Evolutionary conservation across 768 basidiomycete genomes (phyloP).

Genomic region (Suillus decipiens): DNA sequence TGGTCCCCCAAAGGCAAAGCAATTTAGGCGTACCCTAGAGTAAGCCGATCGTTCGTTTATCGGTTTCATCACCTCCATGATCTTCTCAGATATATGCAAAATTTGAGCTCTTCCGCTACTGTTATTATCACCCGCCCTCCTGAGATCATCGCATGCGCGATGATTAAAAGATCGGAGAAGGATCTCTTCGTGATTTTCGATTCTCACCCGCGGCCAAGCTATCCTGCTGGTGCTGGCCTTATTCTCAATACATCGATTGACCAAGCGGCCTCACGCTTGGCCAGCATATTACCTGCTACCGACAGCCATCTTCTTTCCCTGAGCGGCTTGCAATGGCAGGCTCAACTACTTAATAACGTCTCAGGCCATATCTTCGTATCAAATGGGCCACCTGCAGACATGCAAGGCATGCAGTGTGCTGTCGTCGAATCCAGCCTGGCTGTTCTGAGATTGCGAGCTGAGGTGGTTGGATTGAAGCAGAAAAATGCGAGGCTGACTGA

Average conservation of each 20-base stretch:
- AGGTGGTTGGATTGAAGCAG: slow-evolving; percentile 38
- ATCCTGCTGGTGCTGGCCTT: slow-evolving; percentile 62
- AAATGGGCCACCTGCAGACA: slow-evolving; percentile 21
- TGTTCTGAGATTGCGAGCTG: slow-evolving; percentile 44
- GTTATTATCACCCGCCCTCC: slow-evolving; percentile 69
- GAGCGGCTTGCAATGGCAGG: slow-evolving; percentile 58
- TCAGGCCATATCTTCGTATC: slow-evolving; percentile 59
- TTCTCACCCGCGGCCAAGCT: slow-evolving; percentile 61
- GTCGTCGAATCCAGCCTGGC: slow-evolving; percentile 53
- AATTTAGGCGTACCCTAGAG: slow-evolving; percentile 37
- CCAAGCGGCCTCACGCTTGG: slow-evolving; percentile 44
- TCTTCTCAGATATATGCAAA: slow-evolving; percentile 29
- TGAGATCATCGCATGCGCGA: slow-evolving; percentile 62
- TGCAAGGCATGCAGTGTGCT: slow-evolving; percentile 30
- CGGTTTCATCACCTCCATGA: background rate
- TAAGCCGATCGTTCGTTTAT: slow-evolving; percentile 11
- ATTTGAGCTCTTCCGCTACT: slow-evolving; percentile 30
- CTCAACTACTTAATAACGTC: slow-evolving; percentile 60
- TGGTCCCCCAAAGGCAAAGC: slow-evolving; percentile 36
- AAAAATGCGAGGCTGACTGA: slow-evolving; percentile 28
- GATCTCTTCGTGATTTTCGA: slow-evolving; percentile 63
- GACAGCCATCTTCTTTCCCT: slow-evolving; percentile 48
- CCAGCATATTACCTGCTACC: slow-evolving; percentile 45
- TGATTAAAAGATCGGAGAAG: slow-evolving; percentile 22
- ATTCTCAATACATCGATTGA: slow-evolving; percentile 51